Base-by-base conservation (phyloP, 116 monocot species). In the Papilionanthe hybrid region DNA sequence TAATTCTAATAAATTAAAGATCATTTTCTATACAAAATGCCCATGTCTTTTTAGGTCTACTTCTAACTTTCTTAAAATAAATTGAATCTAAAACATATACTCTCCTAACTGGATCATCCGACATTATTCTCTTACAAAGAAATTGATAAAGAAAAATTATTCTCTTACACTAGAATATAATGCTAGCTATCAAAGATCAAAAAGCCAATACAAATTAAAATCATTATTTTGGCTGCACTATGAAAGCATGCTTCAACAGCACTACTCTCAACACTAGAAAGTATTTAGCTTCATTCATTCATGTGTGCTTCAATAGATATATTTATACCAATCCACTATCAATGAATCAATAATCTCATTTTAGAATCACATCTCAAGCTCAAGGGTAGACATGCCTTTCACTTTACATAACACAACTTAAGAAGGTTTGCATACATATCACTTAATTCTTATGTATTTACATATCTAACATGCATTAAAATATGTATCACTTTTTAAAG, bases 391-490 rank as follows among this genome's bases (percentile, higher is more conserved):
- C 56, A 56, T 56, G 56, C 9, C 56, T 19, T 56, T 56, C 56
- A 56, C 19, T 20, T 15, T 18, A 56, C 56, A 56, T 56, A 1
- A 45, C 7, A 45, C 45, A 45, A 45, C 37, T 37, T 37, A 37
- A 4, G 4, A 37, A 37, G 37, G 37, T 37, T 37, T 37, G 37
- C 37, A 37, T 37, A 37, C 37, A 37, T 37, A 37, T 37, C 37
- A 37, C 96, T 89, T 37, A 37, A 37, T 37, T 37, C 4, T 37
- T 37, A 37, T 37, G 37, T 37, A 37, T 3, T 37, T 37, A 37
- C 2, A 37, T 37, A 37, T 37, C 37, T 37, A 37, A 37, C 37
- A n/a, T n/a, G 37, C 37, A 37, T 37, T 4, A 37, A 37, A 37
- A 37, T 37, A 37, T 37, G 37, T 37, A 37, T 37, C n/a, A n/a